Percentiles rank a stretch among this genome's conserved stretches.
phyloP scores from a whole-genome alignment of 345 rosid species.

The Erodium maritimum region DNA sequence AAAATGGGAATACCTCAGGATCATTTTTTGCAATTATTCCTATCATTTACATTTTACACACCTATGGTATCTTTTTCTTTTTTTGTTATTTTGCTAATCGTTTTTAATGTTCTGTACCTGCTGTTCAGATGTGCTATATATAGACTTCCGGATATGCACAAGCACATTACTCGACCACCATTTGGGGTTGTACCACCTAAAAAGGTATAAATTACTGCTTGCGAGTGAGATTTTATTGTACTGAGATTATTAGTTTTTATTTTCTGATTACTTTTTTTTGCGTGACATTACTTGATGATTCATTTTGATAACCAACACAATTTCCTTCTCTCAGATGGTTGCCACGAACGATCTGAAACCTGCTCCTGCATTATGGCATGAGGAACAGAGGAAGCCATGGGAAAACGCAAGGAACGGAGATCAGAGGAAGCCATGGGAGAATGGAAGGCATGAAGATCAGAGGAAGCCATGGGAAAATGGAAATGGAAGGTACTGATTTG shows the following conservation, averaged over 20 bases:
- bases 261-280: too few relatives aligned
- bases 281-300: not conserved
- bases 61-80: too few relatives aligned
- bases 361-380: constrained; percentile 71
- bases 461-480: too few relatives aligned
- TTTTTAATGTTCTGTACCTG: not conserved
- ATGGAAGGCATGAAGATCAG: too few relatives aligned
- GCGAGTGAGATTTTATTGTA: not conserved
- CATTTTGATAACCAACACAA: not conserved
- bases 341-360: constrained; percentile 45
- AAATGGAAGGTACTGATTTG: constrained; percentile 27
- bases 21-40: too few relatives aligned
- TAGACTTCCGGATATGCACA: constrained; percentile 64
- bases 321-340: constrained; percentile 37
- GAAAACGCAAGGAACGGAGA: not conserved
- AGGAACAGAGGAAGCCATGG: constrained; percentile 22
- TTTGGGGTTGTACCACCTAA: constrained; percentile 56
- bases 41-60: too few relatives aligned
- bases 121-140: constrained; percentile 63
- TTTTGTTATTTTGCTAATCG: not conserved
- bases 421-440: too few relatives aligned
- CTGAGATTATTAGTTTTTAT: not conserved
- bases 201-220: constrained; percentile 38
- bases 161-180: constrained; percentile 47
- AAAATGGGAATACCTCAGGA: too few relatives aligned